A percentile compares a stretch with the other conserved stretches of the same genome.
These are phyloP conservation scores for Stagonosporopsis vannaccii DNA, from an alignment of 2,329 filamentous ascomycete species.

Conservation along the genomic window DNA sequence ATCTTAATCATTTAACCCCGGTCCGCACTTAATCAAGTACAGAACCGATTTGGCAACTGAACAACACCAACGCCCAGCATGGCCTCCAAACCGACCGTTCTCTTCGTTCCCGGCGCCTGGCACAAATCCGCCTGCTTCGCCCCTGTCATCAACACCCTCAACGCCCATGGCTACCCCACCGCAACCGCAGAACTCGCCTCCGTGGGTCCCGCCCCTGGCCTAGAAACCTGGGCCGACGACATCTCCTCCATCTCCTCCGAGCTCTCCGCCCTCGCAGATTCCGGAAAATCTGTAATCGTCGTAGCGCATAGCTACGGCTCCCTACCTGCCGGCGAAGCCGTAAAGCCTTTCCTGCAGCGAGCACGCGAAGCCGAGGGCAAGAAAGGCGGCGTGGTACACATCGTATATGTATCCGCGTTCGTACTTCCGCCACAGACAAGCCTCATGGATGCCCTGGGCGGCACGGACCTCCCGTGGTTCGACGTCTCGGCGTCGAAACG, in stretches of 20 bases:
- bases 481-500: background rate
- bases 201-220: background rate
- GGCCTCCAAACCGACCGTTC: slow-evolving; percentile 4
- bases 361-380: background rate
- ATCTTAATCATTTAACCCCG: background rate
- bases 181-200: slow-evolving; percentile 6
- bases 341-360: background rate
- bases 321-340: slow-evolving; percentile 1
- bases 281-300: background rate
- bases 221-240: background rate
- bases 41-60: background rate
- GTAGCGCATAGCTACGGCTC: slow-evolving; percentile 5
- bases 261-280: background rate
- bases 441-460: slow-evolving; percentile 3
- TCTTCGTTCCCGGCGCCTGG: slow-evolving; percentile 16
- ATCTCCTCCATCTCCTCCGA: background rate
- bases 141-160: background rate
- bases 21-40: too few species aligned
- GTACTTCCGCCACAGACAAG: background rate
- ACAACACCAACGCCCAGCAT: background rate
- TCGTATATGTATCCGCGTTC: background rate
- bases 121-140: slow-evolving; percentile 2
- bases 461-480: slow-evolving; percentile 4
- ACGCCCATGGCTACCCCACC: background rate
- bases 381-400: background rate